Percentiles rank a stretch among this genome's conserved stretches.
Conservation (phyloP, 805 yeast species). For the Nakazawaea ernobii region DNA sequence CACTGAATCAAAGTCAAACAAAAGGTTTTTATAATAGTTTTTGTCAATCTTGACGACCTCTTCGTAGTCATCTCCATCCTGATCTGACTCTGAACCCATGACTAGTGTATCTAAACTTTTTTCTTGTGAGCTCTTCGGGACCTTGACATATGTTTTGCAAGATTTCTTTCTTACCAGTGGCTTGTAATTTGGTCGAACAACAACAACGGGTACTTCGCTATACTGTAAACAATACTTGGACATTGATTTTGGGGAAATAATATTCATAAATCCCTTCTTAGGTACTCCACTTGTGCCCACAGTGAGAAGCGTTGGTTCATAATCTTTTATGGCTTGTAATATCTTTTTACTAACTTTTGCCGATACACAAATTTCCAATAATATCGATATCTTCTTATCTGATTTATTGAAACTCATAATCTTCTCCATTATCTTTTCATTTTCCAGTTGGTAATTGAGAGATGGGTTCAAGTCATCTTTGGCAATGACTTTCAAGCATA, state of each 20-base stretch:
- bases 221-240: slow-evolving; percentile 43
- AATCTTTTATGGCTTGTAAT: slow-evolving; percentile 33
- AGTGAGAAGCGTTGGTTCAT: slow-evolving; percentile 38
- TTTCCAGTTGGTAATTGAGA: slow-evolving; percentile 27
- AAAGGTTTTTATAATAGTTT: slow-evolving; percentile 2
- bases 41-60: slow-evolving; percentile 6
- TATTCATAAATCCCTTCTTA: slow-evolving; percentile 32
- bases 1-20: neutral
- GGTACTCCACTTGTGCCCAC: slow-evolving; percentile 39
- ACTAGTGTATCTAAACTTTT: slow-evolving; percentile 7
- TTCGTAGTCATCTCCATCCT: neutral
- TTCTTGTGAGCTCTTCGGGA: neutral
- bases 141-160: neutral
- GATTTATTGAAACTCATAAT: slow-evolving; percentile 27
- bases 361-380: slow-evolving; percentile 31
- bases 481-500: slow-evolving; percentile 37
- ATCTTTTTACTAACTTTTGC: slow-evolving; percentile 35
- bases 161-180: slow-evolving; percentile 8
- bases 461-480: slow-evolving; percentile 19
- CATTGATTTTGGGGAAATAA: slow-evolving; percentile 36
- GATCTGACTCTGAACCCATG: neutral
- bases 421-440: slow-evolving; percentile 25
- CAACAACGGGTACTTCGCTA: slow-evolving; percentile 39
- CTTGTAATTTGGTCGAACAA: slow-evolving; percentile 33
- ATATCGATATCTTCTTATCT: slow-evolving; percentile 33